Evolutionary conservation across 768 basidiomycete species (phyloP).

Genomic region (Macrocybe gigantea): DNA sequence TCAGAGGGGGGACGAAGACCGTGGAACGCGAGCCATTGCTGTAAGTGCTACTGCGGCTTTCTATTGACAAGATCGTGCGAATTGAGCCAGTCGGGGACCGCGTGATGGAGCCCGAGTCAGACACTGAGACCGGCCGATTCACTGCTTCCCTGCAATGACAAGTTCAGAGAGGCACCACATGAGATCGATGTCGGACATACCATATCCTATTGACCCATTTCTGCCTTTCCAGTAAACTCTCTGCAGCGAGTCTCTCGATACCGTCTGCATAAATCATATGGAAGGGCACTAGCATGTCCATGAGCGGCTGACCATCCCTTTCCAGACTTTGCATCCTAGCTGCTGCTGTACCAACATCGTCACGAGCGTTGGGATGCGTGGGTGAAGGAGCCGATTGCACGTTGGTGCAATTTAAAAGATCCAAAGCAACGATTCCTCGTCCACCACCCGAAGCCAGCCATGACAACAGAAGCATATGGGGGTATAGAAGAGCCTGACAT

Average conservation of each 20-base stretch:
- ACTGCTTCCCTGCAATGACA: slow-evolving; percentile 62
- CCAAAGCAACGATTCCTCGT: slow-evolving; percentile 79
- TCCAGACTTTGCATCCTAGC: slow-evolving; percentile 56
- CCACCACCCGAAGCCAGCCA: slow-evolving; percentile 86
- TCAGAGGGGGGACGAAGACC: slow-evolving; percentile 72
- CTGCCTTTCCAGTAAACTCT: slow-evolving; percentile 79
- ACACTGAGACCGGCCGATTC: slow-evolving; percentile 46
- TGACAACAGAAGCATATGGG: slow-evolving; percentile 77
- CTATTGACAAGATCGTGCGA: slow-evolving; percentile 60
- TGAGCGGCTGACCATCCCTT: slow-evolving; percentile 40
- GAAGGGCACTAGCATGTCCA: slow-evolving; percentile 83
- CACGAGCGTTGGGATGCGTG: slow-evolving; percentile 71
- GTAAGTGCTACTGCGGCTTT: slow-evolving; percentile 34
- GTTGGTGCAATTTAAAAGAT: slow-evolving; percentile 80
- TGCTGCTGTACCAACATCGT: slow-evolving; percentile 84
- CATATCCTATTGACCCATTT: slow-evolving; percentile 91
- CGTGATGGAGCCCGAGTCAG: slow-evolving; percentile 41
- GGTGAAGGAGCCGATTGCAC: slow-evolving; percentile 82
- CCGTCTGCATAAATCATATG: slow-evolving; percentile 89
- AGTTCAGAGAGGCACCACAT: slow-evolving; percentile 1
- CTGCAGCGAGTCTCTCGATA: slow-evolving; percentile 83
- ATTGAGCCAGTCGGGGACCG: slow-evolving; percentile 56
- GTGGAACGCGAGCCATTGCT: slow-evolving; percentile 64
- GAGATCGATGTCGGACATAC: slow-evolving; percentile 36
- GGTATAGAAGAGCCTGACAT: slow-evolving; percentile 78